Evolutionary conservation across 2,329 filamentous ascomycete genomes (phyloP).

Genomic region (Didymellaceae sp.): DNA sequence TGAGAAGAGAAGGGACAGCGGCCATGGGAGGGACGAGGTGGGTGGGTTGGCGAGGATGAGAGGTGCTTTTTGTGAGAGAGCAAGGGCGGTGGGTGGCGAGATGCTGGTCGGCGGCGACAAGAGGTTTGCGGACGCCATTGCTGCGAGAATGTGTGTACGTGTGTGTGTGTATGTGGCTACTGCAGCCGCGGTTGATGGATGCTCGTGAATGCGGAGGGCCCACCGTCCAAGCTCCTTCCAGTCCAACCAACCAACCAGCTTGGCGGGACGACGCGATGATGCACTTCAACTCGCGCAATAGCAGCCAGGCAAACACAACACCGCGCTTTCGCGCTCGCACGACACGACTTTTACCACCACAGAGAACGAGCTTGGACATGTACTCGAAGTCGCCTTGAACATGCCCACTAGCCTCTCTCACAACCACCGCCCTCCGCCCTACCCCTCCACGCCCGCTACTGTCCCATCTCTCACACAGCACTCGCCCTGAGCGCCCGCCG

Average conservation of each 20-base stretch:
- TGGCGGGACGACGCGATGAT: constrained; percentile 7
- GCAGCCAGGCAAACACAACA: constrained; percentile 1
- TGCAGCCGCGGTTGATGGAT: constrained; percentile 9
- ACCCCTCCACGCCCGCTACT: constrained; percentile 10
- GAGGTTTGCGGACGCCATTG: constrained; percentile 46
- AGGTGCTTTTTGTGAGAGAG: constrained; percentile 57
- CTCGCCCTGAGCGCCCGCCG: constrained; percentile 16
- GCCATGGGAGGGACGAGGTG: constrained; percentile 55
- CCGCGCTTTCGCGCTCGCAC: constrained; percentile 5
- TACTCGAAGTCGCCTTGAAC: constrained; percentile 28
- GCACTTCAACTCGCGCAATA: constrained; percentile 4
- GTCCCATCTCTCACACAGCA: neutral
- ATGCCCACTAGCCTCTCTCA: constrained; percentile 41
- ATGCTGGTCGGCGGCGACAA: constrained; percentile 51
- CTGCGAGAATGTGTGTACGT: constrained; percentile 3
- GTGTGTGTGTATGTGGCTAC: neutral
- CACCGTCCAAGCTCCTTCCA: constrained; percentile 20
- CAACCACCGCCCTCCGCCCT: constrained; percentile 23
- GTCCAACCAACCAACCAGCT: neutral
- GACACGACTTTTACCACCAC: neutral
- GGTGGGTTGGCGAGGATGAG: constrained; percentile 47
- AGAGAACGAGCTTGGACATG: constrained; percentile 7
- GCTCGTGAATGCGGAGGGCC: constrained; percentile 19
- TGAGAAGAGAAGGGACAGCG: constrained; percentile 58
- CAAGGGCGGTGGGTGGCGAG: constrained; percentile 50